phyloP scores from a whole-genome alignment of 1,284 basidiomycete genomes.

The Vanrija humicola region DNA sequence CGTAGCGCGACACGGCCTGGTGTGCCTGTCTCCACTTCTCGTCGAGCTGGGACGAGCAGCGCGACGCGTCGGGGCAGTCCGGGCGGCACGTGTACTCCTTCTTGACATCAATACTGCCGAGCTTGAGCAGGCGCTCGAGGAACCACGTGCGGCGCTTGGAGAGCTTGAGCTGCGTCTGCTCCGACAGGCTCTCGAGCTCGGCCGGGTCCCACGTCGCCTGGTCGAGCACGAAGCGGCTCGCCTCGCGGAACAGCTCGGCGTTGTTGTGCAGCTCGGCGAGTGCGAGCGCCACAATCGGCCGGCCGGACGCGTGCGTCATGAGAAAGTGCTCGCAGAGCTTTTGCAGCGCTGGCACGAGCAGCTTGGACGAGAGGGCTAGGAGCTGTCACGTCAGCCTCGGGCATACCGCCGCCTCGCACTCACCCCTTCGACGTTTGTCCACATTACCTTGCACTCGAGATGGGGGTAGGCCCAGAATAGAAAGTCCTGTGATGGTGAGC shows the following conservation, averaged over 20 bases:
- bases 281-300: constrained; percentile 82
- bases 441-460: constrained; percentile 82
- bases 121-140: constrained; percentile 84
- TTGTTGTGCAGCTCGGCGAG: constrained; percentile 83
- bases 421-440: constrained; percentile 81
- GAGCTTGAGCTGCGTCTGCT: constrained; percentile 76
- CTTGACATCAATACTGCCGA: constrained; percentile 75
- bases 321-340: constrained; percentile 78
- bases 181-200: constrained; percentile 71
- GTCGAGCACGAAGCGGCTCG: constrained; percentile 82
- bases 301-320: constrained; percentile 81
- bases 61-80: constrained; percentile 73
- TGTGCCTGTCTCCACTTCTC: constrained; percentile 91
- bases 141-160: constrained; percentile 89
- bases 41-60: constrained; percentile 80
- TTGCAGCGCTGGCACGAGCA: constrained; percentile 70
- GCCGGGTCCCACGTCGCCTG: constrained; percentile 61
- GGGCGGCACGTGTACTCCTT: constrained; percentile 64
- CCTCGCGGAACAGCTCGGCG: constrained; percentile 81
- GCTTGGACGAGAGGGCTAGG: constrained; percentile 35
- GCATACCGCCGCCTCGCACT: no score
- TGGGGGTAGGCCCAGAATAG: constrained; percentile 48
- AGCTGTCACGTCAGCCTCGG: constrained; percentile 19
- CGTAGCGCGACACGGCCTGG: constrained; percentile 79
- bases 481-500: constrained; percentile 29